Base-by-base conservation (phyloP, 192 early-diverging fungal species). In the Coemansia sp. region DNA sequence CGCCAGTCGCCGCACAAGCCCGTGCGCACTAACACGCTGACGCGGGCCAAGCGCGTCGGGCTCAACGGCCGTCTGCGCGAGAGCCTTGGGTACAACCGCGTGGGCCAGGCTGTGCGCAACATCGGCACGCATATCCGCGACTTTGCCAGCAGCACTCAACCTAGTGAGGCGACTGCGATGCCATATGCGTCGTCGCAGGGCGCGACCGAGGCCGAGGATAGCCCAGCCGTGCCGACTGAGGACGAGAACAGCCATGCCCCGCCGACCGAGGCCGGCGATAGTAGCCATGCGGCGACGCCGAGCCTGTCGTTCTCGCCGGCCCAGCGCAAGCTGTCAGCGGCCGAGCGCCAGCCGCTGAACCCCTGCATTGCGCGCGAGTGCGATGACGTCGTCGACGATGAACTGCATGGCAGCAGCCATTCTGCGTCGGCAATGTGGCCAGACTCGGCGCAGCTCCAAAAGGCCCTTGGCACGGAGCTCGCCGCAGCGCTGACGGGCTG, bases 401-500 rank as follows among this genome's bases (percentile, higher is more conserved):
- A 40, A 16, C 35, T 16, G 14, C 35, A 40, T 10, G 35, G 35
- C 23, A 55, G 23, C 54, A 56, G 40, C 25, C 33, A 56, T 14
- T 19, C 35, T 4, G n/a, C 40, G 2, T 29, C 31, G 1, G 59
- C 35, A 27, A 42, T 16, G n/a, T 53, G 38, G 60, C n/a, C 50
- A 6, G 50, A 62, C 14, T 16, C 50, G 18, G 21, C 29, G 28
- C 51, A 29, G 25, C 27, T 62, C n/a, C 60, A 53, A 21, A 23
- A 35, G 28, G 19, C 65, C 9, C 22, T 62, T 27, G 27, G 43
- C 21, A 35, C 31, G 10, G 69, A 79, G 16, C 49, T 79, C 56
- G 45, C 69, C 14, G 53, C 70, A n/a, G 69, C 76, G 23, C 46
- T 65, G 32, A 46, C 49, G n/a, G 76, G 76, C 25, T 79, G 76